phyloP scores from a whole-genome alignment of 441 rosid genomes.

The Jatropha multifida region DNA sequence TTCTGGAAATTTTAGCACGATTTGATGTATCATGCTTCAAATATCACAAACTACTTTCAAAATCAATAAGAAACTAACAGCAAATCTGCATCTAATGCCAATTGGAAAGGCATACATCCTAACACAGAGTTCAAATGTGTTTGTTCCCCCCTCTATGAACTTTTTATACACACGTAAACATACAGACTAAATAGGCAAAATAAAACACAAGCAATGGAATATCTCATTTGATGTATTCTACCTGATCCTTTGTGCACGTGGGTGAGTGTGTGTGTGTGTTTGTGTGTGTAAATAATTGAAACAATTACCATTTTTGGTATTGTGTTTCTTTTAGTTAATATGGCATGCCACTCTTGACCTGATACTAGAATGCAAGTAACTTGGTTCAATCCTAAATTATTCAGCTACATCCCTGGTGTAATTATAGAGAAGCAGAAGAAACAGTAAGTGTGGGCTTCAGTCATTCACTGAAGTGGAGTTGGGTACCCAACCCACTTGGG shows the following conservation, averaged over 20 bases:
- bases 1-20: not conserved
- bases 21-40: not conserved
- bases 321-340: not conserved
- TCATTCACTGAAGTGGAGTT: not conserved
- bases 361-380: not conserved
- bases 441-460: not conserved
- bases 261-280: too few relatives aligned
- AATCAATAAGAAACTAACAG: not conserved
- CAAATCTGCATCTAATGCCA: not conserved
- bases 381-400: not conserved
- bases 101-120: not conserved
- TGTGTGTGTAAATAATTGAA: too few relatives aligned
- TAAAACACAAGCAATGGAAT: not conserved
- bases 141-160: not conserved
- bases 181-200: not conserved
- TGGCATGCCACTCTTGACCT: not conserved
- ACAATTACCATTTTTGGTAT: not conserved
- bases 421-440: constrained; percentile 1
- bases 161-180: too few relatives aligned
- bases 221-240: not conserved
- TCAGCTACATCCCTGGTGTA: not conserved
- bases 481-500: not conserved
- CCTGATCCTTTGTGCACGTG: not conserved
- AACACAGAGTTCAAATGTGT: not conserved
- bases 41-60: not conserved